Percentiles rank a stretch among this genome's conserved stretches.
These are phyloP conservation scores for Boletellus ananas DNA, from an alignment of 768 basidiomycete species.

Conservation along the genomic window DNA sequence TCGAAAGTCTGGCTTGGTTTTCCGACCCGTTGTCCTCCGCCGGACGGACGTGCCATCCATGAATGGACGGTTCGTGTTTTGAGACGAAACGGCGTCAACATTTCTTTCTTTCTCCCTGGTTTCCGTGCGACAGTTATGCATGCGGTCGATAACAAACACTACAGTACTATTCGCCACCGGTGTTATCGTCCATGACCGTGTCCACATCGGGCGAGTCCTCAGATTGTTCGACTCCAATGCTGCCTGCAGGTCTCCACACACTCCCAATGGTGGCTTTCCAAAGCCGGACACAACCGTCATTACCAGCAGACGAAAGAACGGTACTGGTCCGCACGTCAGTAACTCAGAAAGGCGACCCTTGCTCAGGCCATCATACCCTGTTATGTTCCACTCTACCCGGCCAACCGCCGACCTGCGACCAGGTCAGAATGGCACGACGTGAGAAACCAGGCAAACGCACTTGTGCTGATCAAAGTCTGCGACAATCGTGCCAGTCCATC, in stretches of 20 bases:
- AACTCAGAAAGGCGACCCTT: background rate
- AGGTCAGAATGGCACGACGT: slow-evolving; percentile 4
- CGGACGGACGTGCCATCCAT: too few relatives aligned
- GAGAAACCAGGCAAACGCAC: slow-evolving; percentile 32
- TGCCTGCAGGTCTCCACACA: slow-evolving; percentile 82
- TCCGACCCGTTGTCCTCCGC: too few relatives aligned
- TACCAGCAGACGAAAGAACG: slow-evolving; percentile 76
- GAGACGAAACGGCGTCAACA: background rate
- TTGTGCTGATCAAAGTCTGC: slow-evolving; percentile 88
- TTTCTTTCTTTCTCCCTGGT: background rate
- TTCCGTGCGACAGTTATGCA: background rate
- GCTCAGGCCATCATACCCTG: slow-evolving; percentile 50
- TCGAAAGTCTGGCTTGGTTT: too few relatives aligned
- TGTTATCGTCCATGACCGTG: slow-evolving; percentile 42
- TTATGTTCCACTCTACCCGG: slow-evolving; percentile 93
- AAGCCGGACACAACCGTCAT: slow-evolving; percentile 75
- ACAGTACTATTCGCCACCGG: slow-evolving; percentile 30
- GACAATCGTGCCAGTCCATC: slow-evolving; percentile 73
- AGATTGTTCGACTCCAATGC: slow-evolving; percentile 75
- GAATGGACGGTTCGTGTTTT: background rate
- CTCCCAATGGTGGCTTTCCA: slow-evolving; percentile 84
- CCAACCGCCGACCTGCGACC: slow-evolving; percentile 62
- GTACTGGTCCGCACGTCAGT: slow-evolving; percentile 47
- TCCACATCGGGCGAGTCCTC: slow-evolving; percentile 46
- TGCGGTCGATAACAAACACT: background rate